These are phyloP conservation scores for Jaapia argillacea DNA, from an alignment of 768 basidiomycete genomes.

Conservation along the genomic window DNA sequence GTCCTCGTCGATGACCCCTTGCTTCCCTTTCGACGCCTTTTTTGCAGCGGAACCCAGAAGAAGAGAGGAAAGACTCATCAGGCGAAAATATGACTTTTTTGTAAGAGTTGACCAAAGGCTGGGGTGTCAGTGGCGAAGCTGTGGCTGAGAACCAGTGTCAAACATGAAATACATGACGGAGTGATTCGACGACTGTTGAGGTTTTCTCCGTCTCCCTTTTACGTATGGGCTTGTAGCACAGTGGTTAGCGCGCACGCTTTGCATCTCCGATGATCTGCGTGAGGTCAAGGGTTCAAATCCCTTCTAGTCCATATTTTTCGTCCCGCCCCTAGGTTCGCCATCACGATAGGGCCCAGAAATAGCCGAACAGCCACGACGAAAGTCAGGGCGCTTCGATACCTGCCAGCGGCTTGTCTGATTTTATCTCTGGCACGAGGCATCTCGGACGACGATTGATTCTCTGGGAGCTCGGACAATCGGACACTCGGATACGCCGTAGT, in stretches of 20 bases:
- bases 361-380: too few relatives aligned
- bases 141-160: not conserved
- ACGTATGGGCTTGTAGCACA: conserved; percentile 13
- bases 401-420: too few relatives aligned
- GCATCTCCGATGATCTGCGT: conserved; percentile 8
- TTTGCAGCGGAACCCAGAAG: conserved; percentile 4
- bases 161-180: not conserved
- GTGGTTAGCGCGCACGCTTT: conserved; percentile 16
- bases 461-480: too few relatives aligned
- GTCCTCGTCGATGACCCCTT: conserved; percentile 38
- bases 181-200: not conserved
- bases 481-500: too few relatives aligned
- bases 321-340: conserved; percentile 5
- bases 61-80: conserved; percentile 12
- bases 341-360: too few relatives aligned
- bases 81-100: not conserved
- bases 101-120: not conserved
- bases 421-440: too few relatives aligned
- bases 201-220: not conserved
- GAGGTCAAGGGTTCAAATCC: conserved; percentile 15
- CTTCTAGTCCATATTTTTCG: conserved; percentile 10
- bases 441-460: too few relatives aligned
- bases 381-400: too few relatives aligned
- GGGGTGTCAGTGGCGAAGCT: not conserved
- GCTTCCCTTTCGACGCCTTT: not conserved